Percentiles rank a stretch among this genome's conserved stretches.
phyloP scores from a whole-genome alignment of 1,284 basidiomycete species.

The Ganoderma multipileum region DNA sequence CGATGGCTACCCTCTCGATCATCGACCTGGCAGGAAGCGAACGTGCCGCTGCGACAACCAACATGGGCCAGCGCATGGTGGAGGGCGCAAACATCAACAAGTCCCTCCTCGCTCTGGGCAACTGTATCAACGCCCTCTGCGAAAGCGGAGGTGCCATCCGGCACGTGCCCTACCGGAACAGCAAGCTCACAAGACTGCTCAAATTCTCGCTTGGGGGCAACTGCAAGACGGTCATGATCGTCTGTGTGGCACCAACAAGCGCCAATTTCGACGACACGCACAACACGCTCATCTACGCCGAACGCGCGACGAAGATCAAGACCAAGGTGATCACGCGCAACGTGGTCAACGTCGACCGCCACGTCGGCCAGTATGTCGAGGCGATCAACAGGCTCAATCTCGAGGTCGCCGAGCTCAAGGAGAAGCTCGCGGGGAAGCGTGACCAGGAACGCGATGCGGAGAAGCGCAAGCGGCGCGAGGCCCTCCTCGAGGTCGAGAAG shows the following conservation, averaged over 20 bases:
- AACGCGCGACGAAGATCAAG: conserved; percentile 96
- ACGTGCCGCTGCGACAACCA: conserved; percentile 91
- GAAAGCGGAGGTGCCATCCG: conserved; percentile 84
- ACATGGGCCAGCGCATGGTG: conserved; percentile 97
- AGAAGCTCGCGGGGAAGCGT: conserved; percentile 77
- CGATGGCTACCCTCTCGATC: conserved; percentile 90
- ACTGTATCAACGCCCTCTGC: conserved; percentile 97
- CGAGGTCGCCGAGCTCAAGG: conserved; percentile 88
- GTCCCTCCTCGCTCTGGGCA: conserved; percentile 92
- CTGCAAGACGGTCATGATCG: conserved; percentile 98
- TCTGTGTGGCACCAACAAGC: conserved; percentile 94
- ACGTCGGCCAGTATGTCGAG: conserved; percentile 93
- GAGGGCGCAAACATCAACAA: conserved; percentile 99
- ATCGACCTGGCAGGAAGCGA: conserved; percentile 97
- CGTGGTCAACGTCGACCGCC: conserved; percentile 91
- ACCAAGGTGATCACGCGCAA: conserved; percentile 93
- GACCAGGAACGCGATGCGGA: conserved; percentile 65
- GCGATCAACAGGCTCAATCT: conserved; percentile 89
- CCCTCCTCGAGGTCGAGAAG: conserved; percentile 70
- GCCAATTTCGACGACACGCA: conserved; percentile 97
- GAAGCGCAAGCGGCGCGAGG: conserved; percentile 72
- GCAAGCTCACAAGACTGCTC: conserved; percentile 93
- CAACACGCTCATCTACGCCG: conserved; percentile 95
- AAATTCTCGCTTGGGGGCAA: conserved; percentile 98
- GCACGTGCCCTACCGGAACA: conserved; percentile 95